Conservation (phyloP, 805 yeast species). For the Candida piceae region DNA sequence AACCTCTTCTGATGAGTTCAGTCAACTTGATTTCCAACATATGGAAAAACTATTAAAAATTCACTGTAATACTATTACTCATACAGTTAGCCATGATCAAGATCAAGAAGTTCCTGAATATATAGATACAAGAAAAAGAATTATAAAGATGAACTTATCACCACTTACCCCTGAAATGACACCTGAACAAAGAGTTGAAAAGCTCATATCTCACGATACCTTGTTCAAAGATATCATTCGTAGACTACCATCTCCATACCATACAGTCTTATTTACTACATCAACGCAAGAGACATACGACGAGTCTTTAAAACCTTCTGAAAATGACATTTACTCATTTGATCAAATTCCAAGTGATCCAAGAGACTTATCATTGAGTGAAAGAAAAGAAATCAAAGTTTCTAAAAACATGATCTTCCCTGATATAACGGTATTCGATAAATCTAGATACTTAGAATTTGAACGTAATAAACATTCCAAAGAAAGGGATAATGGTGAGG, state of each 20-base stretch:
- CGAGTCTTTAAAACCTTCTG: constrained; percentile 7
- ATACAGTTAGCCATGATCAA: constrained; percentile 34
- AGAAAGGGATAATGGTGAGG: constrained; percentile 29
- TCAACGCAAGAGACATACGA: constrained; percentile 23
- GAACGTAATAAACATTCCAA: constrained; percentile 61
- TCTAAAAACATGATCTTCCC: constrained; percentile 44
- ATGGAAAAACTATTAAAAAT: constrained; percentile 38
- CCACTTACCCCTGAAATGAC: constrained; percentile 38
- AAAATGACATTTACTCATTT: constrained; percentile 11
- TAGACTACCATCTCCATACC: constrained; percentile 69
- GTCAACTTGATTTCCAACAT: constrained; percentile 34
- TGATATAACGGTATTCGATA: constrained; percentile 47
- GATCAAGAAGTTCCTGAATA: constrained; percentile 47
- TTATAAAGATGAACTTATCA: constrained; percentile 55
- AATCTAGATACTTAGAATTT: constrained; percentile 43
- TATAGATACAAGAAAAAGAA: constrained; percentile 57
- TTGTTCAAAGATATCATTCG: constrained; percentile 51
- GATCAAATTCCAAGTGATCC: constrained; percentile 32
- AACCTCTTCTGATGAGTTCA: constrained; percentile 13
- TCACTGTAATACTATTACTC: constrained; percentile 48
- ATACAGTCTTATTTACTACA: constrained; percentile 56
- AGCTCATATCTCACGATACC: constrained; percentile 24
- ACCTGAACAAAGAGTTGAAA: constrained; percentile 34
- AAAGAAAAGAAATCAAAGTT: constrained; percentile 18
- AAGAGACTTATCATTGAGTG: constrained; percentile 27